Base-by-base conservation (phyloP, 2,329 filamentous ascomycete species). In the Pyrenophora tritici-repentis region DNA sequence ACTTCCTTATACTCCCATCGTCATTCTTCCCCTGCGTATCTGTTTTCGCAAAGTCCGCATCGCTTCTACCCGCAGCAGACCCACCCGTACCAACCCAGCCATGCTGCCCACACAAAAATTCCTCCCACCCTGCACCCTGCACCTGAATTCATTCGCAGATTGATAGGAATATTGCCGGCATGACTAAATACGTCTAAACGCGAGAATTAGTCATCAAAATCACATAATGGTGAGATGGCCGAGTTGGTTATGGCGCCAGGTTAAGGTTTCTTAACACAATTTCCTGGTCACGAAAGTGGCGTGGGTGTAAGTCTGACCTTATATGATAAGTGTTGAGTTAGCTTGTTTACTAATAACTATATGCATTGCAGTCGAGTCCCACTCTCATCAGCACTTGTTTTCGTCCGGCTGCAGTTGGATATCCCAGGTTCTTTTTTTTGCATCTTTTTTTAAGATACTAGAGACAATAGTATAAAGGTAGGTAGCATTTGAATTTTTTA, bases 261-360 rank as follows among this genome's bases (percentile, higher is more conserved):
- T 50, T 50, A 50, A 50, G 47, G 47, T 50, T 50, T 38, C 47
- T 50, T 50, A 44, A 50, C 47, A 31, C 16, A 13, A 31, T 22
- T 62, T 68, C 65, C 67, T 71, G 67, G 66, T 71, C 65, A 67
- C 64, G 67, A 65, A 69, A 69, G 62, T 68, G 65, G 68, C 69
- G 69, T 70, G 69, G 65, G 68, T 71, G 24, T 26, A 26, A 26
- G n/a, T n/a, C n/a, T n/a, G n/a, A n/a, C n/a, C n/a, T n/a, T n/a
- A n/a, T n/a, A n/a, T n/a, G n/a, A n/a, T n/a, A n/a, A n/a, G n/a
- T n/a, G n/a, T n/a, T n/a, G n/a, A n/a, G n/a, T n/a, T n/a, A n/a
- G n/a, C n/a, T n/a, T n/a, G n/a, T n/a, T n/a, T 26, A 26, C 24
- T 26, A 26, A 26, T 26, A 26, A 10, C n/a, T n/a, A n/a, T n/a